Evolutionary conservation across 2,329 filamentous ascomycete genomes (phyloP), one percentile per base, ranked within the genome.

Genomic region (Hymenoscyphus linearis): DNA sequence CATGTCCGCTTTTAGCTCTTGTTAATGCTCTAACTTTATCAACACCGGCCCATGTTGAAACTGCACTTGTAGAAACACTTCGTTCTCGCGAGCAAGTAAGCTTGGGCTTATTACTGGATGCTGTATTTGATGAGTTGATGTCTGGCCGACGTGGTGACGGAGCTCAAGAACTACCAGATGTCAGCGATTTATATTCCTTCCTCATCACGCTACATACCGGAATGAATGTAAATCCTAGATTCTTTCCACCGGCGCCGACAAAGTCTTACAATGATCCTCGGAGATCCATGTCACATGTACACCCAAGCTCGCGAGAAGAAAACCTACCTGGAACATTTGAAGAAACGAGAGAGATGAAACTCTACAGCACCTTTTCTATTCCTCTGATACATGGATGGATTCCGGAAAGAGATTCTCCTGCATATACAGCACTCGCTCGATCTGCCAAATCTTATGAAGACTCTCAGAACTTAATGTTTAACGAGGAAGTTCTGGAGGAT

Each of bases 211-310:
- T 99, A 2, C 91, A 97, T 68, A 98, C 93, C 0, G 95, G 95
- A 40, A 96, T 99, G 90, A 99, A 98, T 70, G 93, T 98, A 61
- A 99, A 99, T 66, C 95, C 95, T 2, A 85, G 89, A 22, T 95
- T 96, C 65, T 82, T 96, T 7, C 82, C 90, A 1, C 81, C 78
- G 0, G 72, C 76, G 7, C 78, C 82, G 14, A 61, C 60, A 1
- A 67, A 63, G 31, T 56, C 62, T 16, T 25, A 63, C 3, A 67
- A 67, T 16, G 71, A 73, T 54, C 72, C 50, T 68, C 79, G 76
- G 57, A 84, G 77, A 2, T 82, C 81, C 0, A 76, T 84, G 36
- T 80, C 79, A 1, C 79, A 85, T 64, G 69, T 83, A 2, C 77
- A 82, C 64, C 79, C 81, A 0, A 75, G 76, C 0, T 78, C 82